phyloP scores from a whole-genome alignment of 352 stramenopile species.

The Pythium aquatile region DNA sequence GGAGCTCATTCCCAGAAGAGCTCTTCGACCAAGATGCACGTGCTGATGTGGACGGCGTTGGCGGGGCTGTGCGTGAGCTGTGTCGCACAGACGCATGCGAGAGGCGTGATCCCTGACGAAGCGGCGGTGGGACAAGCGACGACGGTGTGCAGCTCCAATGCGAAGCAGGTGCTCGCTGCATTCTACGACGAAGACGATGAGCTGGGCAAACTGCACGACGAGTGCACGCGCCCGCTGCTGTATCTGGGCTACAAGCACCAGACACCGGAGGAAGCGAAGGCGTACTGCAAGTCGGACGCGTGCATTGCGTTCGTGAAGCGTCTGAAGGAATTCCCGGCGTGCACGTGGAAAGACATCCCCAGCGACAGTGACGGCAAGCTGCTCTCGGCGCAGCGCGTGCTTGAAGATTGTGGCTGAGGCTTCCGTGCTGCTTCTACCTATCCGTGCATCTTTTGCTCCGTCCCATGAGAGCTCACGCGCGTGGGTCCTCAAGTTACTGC shows the following conservation, averaged over 20 bases:
- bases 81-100: not conserved
- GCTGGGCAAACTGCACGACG: constrained; percentile 19
- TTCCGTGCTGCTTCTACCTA: too few species aligned
- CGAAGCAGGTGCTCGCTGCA: not conserved
- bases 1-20: not conserved
- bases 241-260: constrained; percentile 38
- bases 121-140: constrained; percentile 1
- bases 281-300: constrained; percentile 41
- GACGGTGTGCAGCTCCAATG: constrained; percentile 6
- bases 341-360: constrained; percentile 38
- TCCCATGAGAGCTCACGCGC: too few species aligned
- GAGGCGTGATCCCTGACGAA: not conserved
- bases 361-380: constrained; percentile 36
- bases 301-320: constrained; percentile 31
- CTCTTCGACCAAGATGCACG: not conserved
- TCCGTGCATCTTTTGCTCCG: too few species aligned
- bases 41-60: not conserved
- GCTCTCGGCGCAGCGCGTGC: constrained; percentile 43
- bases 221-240: constrained; percentile 36
- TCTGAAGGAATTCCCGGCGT: constrained; percentile 36
- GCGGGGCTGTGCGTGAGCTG: not conserved
- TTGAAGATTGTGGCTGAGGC: constrained; percentile 35
- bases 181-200: constrained; percentile 13
- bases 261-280: constrained; percentile 22
- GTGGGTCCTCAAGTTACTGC: too few species aligned